Base-by-base conservation (phyloP, 495 filamentous ascomycete species). In the Mytilinidion resinicola region DNA sequence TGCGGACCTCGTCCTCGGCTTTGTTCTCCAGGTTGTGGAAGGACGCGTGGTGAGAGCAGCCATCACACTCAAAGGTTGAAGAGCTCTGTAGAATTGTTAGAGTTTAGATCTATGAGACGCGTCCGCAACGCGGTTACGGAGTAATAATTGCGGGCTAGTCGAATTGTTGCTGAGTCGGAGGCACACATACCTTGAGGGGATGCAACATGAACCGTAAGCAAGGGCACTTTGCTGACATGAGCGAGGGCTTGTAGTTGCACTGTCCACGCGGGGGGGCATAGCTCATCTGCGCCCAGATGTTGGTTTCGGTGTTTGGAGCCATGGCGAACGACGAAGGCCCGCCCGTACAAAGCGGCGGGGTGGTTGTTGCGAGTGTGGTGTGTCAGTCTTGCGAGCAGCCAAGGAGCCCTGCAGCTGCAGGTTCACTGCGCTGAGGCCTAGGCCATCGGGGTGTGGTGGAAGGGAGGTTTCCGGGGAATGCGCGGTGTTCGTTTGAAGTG, bases 141-240 rank as follows among this genome's bases (percentile, higher is more conserved):
- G 25, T 30, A 30, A 6, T 30, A 6, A 30, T 30, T 30, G 25
- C 25, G 25, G 25, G 25, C 25, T 30, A 30, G 25, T 2, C 25
- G 25, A 6, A 30, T 30, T 2, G 25, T 2, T 30, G 25, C 25
- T 30, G 2, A 30, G 25, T 30, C 6, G 25, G 25, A 30, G 25
- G 3, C 25, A 15, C 33, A 38, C 58, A 60, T 60, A 76, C 79
- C 67, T 82, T 79, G 47, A 80, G 66, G 0, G 79, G 79, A 65
- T 82, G 80, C 37, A 80, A 62, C 79, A 82, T 82, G 75, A 82
- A 82, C 39, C 79, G 73, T 53, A 78, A 67, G 64, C 79, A 82
- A 8, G 79, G 70, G 64, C 79, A 82, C 36, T 60, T 66, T 8
- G 71, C 54, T 8, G 70, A 68, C 51, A 82, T 53, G 55, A 81